Evolutionary conservation across 441 rosid species (phyloP).

Genomic region (Geranium incanum): DNA sequence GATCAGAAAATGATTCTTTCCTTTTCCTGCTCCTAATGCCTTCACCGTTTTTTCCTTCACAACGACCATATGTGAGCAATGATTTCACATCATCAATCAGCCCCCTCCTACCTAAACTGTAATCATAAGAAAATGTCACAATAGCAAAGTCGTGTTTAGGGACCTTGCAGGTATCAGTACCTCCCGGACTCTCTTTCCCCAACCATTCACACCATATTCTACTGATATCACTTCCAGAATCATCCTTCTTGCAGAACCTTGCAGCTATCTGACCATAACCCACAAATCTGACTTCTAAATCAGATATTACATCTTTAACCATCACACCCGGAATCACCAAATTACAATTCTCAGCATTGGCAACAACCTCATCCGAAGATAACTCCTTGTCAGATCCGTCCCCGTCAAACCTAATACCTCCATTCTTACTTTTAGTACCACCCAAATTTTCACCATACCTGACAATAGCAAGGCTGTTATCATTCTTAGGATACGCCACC

Average conservation of each 20-base stretch:
- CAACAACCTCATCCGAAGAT: slow-evolving; percentile 11
- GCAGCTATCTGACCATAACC: slow-evolving; percentile 67
- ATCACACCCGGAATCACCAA: slow-evolving; percentile 47
- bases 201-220: slow-evolving; percentile 94
- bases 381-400: slow-evolving; percentile 7
- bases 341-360: slow-evolving; percentile 21
- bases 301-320: slow-evolving; percentile 50
- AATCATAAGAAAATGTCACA: slow-evolving; percentile 53
- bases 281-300: slow-evolving; percentile 43
- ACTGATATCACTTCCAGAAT: slow-evolving; percentile 33
- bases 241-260: slow-evolving; percentile 43
- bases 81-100: slow-evolving; percentile 47
- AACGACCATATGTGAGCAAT: slow-evolving; percentile 43
- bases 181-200: slow-evolving; percentile 35
- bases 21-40: slow-evolving; percentile 38
- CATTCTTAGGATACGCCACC: slow-evolving; percentile 29
- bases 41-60: slow-evolving; percentile 35
- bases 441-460: slow-evolving; percentile 32
- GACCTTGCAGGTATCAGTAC: slow-evolving; percentile 29
- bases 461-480: slow-evolving; percentile 45
- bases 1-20: slow-evolving; percentile 72
- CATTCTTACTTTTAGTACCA: slow-evolving; percentile 9
- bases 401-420: slow-evolving; percentile 20
- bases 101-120: slow-evolving; percentile 65
- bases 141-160: slow-evolving; percentile 72